These are phyloP conservation scores for Corchorus capsularis DNA, from an alignment of 345 rosid genomes.

Conservation along the genomic window DNA sequence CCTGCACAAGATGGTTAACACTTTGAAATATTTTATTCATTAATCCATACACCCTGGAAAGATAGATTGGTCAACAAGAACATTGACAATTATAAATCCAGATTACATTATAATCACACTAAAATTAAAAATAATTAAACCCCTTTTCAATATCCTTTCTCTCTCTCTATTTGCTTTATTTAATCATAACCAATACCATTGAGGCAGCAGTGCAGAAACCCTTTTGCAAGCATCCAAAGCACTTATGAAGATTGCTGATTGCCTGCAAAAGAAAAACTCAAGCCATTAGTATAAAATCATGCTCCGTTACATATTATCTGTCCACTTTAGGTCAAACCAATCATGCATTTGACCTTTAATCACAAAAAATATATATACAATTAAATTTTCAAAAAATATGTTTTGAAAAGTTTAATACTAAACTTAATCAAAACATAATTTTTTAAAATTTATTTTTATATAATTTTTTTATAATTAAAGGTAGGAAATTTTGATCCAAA, in stretches of 20 bases:
- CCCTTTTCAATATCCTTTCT: not conserved
- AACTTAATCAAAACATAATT: too few species aligned
- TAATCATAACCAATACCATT: not conserved
- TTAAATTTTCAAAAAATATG: too few species aligned
- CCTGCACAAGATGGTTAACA: constrained; percentile 9
- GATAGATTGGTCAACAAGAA: not conserved
- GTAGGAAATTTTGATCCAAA: too few species aligned
- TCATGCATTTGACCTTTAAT: too few species aligned
- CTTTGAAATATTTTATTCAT: constrained; percentile 21
- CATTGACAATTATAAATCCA: constrained; percentile 8
- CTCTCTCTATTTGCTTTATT: not conserved
- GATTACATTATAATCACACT: not conserved
- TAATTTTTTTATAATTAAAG: too few species aligned
- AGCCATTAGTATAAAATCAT: not conserved
- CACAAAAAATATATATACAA: too few species aligned
- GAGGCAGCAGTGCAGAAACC: not conserved
- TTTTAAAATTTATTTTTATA: too few species aligned
- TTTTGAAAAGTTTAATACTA: too few species aligned
- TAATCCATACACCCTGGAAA: constrained; percentile 1
- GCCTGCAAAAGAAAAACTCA: constrained; percentile 12
- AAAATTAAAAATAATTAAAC: not conserved
- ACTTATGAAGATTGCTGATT: constrained; percentile 2
- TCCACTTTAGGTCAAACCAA: too few species aligned
- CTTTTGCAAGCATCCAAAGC: not conserved
- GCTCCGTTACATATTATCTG: too few species aligned